A percentile compares a stretch with the other conserved stretches of the same genome.
Evolutionary conservation across 805 yeast genomes (phyloP).

Genomic region (Barnettozyma salicaria): DNA sequence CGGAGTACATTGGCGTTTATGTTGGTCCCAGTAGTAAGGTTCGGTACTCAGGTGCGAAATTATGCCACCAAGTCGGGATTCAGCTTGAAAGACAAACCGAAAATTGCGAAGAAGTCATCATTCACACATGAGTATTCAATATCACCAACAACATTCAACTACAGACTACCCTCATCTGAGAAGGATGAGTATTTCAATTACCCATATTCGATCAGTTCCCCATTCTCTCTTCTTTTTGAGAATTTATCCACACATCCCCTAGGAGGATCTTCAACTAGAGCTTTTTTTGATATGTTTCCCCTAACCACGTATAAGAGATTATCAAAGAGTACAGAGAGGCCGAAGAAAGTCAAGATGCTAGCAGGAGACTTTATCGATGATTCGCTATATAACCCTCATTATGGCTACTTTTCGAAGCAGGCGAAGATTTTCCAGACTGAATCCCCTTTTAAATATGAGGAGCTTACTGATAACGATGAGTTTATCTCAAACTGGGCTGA

Average conservation of each 20-base stretch:
- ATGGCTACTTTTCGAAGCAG: conserved; percentile 76
- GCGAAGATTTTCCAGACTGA: conserved; percentile 71
- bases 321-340: conserved; percentile 37
- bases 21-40: neutral
- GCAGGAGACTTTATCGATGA: conserved; percentile 79
- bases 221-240: conserved; percentile 14
- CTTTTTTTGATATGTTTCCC: conserved; percentile 21
- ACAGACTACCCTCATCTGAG: conserved; percentile 16
- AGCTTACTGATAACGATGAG: conserved; percentile 57
- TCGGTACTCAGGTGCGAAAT: neutral
- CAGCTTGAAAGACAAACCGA: conserved; percentile 1
- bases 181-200: conserved; percentile 6
- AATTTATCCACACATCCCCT: conserved; percentile 18
- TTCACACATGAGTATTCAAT: conserved; percentile 20
- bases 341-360: conserved; percentile 62
- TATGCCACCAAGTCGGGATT: conserved; percentile 2
- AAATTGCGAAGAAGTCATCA: conserved; percentile 1
- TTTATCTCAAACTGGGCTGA: conserved; percentile 63
- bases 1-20: neutral
- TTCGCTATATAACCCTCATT: conserved; percentile 71
- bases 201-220: conserved; percentile 15
- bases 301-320: conserved; percentile 17
- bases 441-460: conserved; percentile 55
- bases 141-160: conserved; percentile 18
- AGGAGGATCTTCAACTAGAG: conserved; percentile 12